Percentiles rank a stretch among this genome's conserved stretches.
phyloP scores from a whole-genome alignment of 805 yeast species.

The Maudiozyma barnettii region DNA sequence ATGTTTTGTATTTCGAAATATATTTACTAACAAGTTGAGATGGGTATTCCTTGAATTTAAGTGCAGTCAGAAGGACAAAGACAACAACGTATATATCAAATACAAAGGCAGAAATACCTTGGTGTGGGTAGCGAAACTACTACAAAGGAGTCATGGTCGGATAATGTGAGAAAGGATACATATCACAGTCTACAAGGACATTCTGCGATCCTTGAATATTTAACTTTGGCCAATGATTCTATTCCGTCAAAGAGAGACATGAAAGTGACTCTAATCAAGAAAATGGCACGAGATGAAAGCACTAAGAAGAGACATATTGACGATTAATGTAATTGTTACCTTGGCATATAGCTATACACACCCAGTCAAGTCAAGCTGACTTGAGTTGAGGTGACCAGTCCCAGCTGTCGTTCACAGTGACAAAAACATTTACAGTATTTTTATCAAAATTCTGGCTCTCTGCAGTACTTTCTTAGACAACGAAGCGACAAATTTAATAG shows the following conservation, averaged over 20 bases:
- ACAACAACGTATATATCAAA: constrained; percentile 48
- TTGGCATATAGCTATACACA: background rate
- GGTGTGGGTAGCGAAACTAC: constrained; percentile 76
- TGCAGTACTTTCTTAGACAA: too few species aligned
- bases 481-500: too few species aligned
- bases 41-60: too few species aligned
- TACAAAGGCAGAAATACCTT: constrained; percentile 49
- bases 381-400: too few species aligned
- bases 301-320: constrained; percentile 4
- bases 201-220: constrained; percentile 24
- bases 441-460: too few species aligned
- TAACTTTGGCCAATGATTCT: constrained; percentile 15
- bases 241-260: constrained; percentile 17
- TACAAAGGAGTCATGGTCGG: constrained; percentile 56
- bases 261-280: constrained; percentile 19
- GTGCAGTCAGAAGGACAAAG: constrained; percentile 54
- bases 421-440: too few species aligned
- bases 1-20: too few species aligned
- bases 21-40: too few species aligned
- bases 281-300: constrained; percentile 12
- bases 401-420: too few species aligned
- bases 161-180: constrained; percentile 34
- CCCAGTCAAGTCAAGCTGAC: background rate
- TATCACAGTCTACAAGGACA: constrained; percentile 23
- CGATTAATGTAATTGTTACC: too few species aligned